Percentiles rank a stretch among this genome's conserved stretches.
Evolutionary conservation across 495 filamentous ascomycete species (phyloP).

Genomic region (Letharia columbiana): DNA sequence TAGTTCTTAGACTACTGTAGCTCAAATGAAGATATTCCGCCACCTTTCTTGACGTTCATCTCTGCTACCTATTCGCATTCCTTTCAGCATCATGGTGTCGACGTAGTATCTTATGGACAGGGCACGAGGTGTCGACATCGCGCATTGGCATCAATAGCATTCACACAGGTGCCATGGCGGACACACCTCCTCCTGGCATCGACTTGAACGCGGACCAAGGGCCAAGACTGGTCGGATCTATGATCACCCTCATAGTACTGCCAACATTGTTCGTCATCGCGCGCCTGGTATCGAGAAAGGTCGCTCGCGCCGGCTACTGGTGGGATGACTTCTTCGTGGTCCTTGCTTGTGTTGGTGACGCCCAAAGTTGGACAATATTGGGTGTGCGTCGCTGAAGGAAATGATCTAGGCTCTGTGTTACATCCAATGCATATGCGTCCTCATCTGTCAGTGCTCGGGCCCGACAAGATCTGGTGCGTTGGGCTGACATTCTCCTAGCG

Average conservation of each 20-base stretch:
- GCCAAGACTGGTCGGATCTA: slow-evolving; percentile 17
- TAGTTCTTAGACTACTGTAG: background rate
- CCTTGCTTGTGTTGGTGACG: slow-evolving; percentile 12
- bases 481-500: slow-evolving; percentile 6
- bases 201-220: slow-evolving; percentile 18
- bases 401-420: slow-evolving; percentile 9
- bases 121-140: background rate
- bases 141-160: background rate
- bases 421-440: slow-evolving; percentile 15
- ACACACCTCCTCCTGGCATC: slow-evolving; percentile 13
- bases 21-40: background rate
- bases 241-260: slow-evolving; percentile 19
- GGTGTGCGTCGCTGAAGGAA: background rate
- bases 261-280: slow-evolving; percentile 19
- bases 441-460: background rate
- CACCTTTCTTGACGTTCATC: background rate
- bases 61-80: background rate
- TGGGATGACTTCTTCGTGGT: slow-evolving; percentile 22
- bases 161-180: background rate
- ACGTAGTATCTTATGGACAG: background rate
- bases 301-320: slow-evolving; percentile 21
- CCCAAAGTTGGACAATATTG: background rate
- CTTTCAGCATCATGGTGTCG: background rate
- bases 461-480: no score
- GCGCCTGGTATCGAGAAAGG: slow-evolving; percentile 17